Percentiles rank a stretch among this genome's conserved stretches.
Conservation (phyloP, 1,284 basidiomycete species). For the Fomitopsis betulina region DNA sequence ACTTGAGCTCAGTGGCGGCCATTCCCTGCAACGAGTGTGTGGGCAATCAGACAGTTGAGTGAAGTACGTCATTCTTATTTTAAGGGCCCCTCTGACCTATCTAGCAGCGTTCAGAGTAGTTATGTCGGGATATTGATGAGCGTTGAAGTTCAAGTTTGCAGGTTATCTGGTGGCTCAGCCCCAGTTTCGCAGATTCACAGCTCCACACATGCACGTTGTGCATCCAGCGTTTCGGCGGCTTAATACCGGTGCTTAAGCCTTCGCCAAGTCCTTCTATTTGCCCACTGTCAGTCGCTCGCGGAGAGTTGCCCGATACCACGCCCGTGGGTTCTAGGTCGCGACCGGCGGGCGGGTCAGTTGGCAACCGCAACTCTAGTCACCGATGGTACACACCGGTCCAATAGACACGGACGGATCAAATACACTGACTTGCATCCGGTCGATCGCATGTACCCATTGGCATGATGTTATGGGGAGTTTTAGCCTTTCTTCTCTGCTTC, state of each 20-base stretch:
- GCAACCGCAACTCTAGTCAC: neutral
- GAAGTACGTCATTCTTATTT: neutral
- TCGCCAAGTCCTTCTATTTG: neutral
- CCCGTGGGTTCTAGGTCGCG: neutral
- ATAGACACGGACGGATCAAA: constrained; percentile 1
- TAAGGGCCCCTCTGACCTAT: neutral
- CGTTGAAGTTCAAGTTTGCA: neutral
- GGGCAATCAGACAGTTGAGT: neutral
- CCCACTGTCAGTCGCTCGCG: neutral
- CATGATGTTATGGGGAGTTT: neutral
- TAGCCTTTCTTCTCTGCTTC: neutral
- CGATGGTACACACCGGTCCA: neutral
- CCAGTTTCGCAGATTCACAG: too few species aligned
- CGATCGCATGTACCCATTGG: neutral
- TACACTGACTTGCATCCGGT: neutral
- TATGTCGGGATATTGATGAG: neutral
- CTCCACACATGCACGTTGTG: neutral
- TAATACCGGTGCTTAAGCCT: neutral
- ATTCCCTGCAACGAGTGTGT: neutral
- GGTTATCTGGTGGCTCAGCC: too few species aligned
- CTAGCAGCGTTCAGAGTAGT: neutral
- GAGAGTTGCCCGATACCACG: neutral
- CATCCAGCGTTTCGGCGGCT: neutral
- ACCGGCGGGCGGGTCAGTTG: neutral
- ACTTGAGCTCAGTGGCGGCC: neutral